Evolutionary conservation across 73 alveolate species (phyloP).

Genomic region (Uronychia setigera): DNA sequence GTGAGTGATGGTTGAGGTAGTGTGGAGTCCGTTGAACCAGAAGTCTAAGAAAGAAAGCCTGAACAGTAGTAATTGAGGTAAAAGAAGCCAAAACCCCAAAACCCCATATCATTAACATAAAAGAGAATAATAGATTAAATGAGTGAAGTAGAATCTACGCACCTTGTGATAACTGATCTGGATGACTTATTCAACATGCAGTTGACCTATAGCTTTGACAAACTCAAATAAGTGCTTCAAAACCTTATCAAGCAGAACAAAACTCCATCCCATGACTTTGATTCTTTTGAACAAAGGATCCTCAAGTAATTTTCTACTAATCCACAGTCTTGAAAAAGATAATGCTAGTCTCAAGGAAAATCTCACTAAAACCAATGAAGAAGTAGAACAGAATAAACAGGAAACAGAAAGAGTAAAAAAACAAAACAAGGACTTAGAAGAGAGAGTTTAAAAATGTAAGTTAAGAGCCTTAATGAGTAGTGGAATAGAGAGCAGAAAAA

Average conservation of each 20-base stretch:
- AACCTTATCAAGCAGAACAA: no score
- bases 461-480: not conserved
- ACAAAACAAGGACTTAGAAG: not conserved
- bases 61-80: no score
- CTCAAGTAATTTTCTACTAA: not conserved
- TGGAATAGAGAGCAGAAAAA: not conserved
- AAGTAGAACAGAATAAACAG: not conserved
- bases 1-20: conserved; percentile 4
- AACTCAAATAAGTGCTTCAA: no score
- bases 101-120: no score
- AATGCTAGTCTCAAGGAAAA: not conserved
- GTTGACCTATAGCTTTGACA: no score
- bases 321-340: not conserved
- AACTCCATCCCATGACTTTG: no score
- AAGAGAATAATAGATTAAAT: no score
- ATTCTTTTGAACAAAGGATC: not conserved
- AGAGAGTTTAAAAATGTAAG: not conserved
- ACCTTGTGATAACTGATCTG: no score
- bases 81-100: no score
- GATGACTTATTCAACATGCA: no score
- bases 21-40: not conserved
- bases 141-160: no score
- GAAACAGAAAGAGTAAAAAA: not conserved
- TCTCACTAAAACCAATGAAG: not conserved
- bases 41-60: not conserved